Base-by-base conservation (phyloP, 2,329 filamentous ascomycete species). In the Claviceps digitariae region DNA sequence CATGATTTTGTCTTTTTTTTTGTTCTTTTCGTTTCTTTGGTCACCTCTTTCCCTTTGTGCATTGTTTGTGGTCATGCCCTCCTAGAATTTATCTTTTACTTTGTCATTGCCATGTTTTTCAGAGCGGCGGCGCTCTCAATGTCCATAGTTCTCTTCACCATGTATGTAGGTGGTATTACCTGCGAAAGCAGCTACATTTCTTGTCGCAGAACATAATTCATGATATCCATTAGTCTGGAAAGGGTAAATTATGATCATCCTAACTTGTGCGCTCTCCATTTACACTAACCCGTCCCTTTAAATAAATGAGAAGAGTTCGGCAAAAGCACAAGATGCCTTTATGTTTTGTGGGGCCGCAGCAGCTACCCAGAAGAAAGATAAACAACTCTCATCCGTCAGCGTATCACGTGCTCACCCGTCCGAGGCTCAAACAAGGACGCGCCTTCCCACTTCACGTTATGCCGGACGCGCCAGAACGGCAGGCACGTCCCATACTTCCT, bases 331-430 rank as follows among this genome's bases (percentile, higher is more conserved):
- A n/a, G n/a, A n/a, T n/a, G n/a, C n/a, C n/a, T n/a, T n/a, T n/a
- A n/a, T 38, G 2, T 10, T 34, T 47, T 31, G 45, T 47, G 45
- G 45, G 45, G 45, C 45, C 17, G 17, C 27, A 17, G n/a, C 27
- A 47, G 45, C n/a, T 31, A 15, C 48, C 48, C 47, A 53, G 47
- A 50, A n/a, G 38, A 29, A n/a, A 38, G 36, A 38, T 38, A 38
- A 38, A 38, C 15, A 38, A 38, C 15, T 17, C 6, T 44, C 10
- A 8, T 12, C 21, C 21, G 23, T n/a, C 15, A 27, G 10, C 20
- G 13, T 21, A 21, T 57, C 56, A 58, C 57, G 57, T 58, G 57
- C 31, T 40, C 52, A 54, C 57, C 57, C 54, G 55, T 57, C 21
- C 8, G 2, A 51, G 47, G 47, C 25, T 38, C 25, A 45, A 23